Base-by-base conservation (phyloP, 192 early-diverging fungal species). In the Podila verticillata region DNA sequence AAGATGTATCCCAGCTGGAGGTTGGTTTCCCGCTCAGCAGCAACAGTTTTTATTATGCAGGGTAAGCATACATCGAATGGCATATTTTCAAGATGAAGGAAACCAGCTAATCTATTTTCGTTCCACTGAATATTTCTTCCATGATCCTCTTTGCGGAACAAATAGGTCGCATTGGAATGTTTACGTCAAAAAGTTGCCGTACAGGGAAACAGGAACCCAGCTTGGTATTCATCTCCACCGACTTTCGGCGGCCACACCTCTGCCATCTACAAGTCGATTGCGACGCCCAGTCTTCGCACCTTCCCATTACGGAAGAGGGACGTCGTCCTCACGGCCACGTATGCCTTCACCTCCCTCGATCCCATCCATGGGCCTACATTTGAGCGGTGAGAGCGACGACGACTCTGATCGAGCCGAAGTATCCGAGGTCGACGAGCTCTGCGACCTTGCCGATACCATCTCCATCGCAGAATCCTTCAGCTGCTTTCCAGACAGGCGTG, bases 131-230 rank as follows among this genome's bases (percentile, higher is more conserved):
- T 9, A 10, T 59, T 56, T 20, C 22, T 15, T 12, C 36, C 4
- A 10, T 44, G 12, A 15, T 3, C 4, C 39, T 44, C 28, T 32
- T 17, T 17, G 15, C 26, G 19, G 2, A 6, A 17, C 24, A 12
- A 10, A 51, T 77, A 89, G 88, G 24, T 89, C 88, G 34, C 74
- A 81, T 64, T 89, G 88, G 88, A 87, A 88, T 24, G 79, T 88
- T 63, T 89, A 88, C 51, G 85, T 90, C 26, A 84, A 87, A 77
- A 88, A 88, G 48, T 61, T 85, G 15, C 81, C 82, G 63, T 75
- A 83, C 13, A 72, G 62, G 12, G 73, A 83, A 3, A 73, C 82
- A 61, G 84, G 82, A 9, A 51, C 69, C 6, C 83, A 86, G 49
- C 71, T 90, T 3, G 88, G 85, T 0, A 86, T 88, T 5, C 84